These are phyloP conservation scores for Rhizopogon rudus DNA, from an alignment of 768 basidiomycete genomes.

Conservation along the genomic window DNA sequence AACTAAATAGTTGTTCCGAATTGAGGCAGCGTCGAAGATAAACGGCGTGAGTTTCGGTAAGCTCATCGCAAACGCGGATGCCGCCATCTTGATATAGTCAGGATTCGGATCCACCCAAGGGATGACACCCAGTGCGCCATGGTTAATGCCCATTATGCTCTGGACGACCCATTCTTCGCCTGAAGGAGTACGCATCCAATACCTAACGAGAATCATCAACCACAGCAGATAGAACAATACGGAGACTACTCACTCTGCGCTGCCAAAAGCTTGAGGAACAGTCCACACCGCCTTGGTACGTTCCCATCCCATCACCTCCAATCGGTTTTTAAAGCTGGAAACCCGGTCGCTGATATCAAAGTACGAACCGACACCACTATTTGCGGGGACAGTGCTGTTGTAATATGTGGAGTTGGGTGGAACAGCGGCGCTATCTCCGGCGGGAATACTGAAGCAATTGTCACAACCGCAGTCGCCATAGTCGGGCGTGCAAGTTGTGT, in stretches of 20 bases:
- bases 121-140: slow-evolving; percentile 55
- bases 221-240: background rate
- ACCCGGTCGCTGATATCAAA: slow-evolving; percentile 66
- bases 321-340: slow-evolving; percentile 56
- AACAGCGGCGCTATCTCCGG: slow-evolving; percentile 36
- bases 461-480: slow-evolving; percentile 77
- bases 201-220: slow-evolving; percentile 37
- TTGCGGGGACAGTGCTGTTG: slow-evolving; percentile 17
- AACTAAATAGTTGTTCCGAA: slow-evolving; percentile 35
- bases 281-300: slow-evolving; percentile 70
- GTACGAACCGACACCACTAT: slow-evolving; percentile 35
- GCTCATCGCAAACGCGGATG: slow-evolving; percentile 43
- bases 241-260: slow-evolving; percentile 24
- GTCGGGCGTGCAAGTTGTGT: slow-evolving; percentile 55
- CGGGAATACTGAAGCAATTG: slow-evolving; percentile 41
- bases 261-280: slow-evolving; percentile 76
- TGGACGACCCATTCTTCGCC: slow-evolving; percentile 67
- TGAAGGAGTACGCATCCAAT: slow-evolving; percentile 59
- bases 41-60: slow-evolving; percentile 41
- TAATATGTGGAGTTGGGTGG: slow-evolving; percentile 20
- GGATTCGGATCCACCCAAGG: slow-evolving; percentile 50
- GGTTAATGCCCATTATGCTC: slow-evolving; percentile 63
- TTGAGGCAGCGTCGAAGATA: slow-evolving; percentile 38
- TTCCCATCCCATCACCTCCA: slow-evolving; percentile 64
- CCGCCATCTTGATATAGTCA: slow-evolving; percentile 46